These are phyloP conservation scores for Reticulascus tulasneorum DNA, from an alignment of 2,329 filamentous ascomycete species.

Conservation along the genomic window DNA sequence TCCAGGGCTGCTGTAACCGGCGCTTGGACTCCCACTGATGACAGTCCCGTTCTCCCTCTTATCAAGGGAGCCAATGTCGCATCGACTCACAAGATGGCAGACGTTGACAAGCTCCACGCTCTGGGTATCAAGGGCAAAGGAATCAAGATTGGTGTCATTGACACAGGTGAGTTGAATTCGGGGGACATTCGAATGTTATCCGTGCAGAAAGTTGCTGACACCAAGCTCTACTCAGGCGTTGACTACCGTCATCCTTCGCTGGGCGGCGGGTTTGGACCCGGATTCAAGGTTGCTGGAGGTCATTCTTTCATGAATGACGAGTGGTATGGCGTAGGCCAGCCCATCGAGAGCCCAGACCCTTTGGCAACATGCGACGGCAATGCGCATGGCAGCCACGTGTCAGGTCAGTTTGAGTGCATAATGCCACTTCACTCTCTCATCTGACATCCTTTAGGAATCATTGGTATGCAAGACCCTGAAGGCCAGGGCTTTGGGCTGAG, in stretches of 20 bases:
- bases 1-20: no score
- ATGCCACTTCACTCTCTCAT: rapidly evolving
- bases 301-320: slow-evolving; percentile 22
- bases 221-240: slow-evolving; percentile 16
- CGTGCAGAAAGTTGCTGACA: slow-evolving; percentile 21
- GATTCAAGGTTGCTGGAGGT: slow-evolving; percentile 17
- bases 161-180: slow-evolving; percentile 35
- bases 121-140: slow-evolving; percentile 32
- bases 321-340: slow-evolving; percentile 22
- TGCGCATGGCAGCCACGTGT: slow-evolving; percentile 42
- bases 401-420: no score
- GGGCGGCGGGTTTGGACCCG: slow-evolving; percentile 8
- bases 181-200: no score
- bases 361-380: slow-evolving; percentile 6
- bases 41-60: no score
- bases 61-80: slow-evolving; percentile 7
- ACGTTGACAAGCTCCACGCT: slow-evolving; percentile 32
- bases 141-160: slow-evolving; percentile 33
- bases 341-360: slow-evolving; percentile 5
- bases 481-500: slow-evolving; percentile 8
- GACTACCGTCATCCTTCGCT: slow-evolving; percentile 29
- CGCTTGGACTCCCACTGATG: no score
- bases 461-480: slow-evolving; percentile 4
- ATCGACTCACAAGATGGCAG: slow-evolving; percentile 20
- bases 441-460: slow-evolving; percentile 20